Base-by-base conservation (phyloP, 2,329 filamentous ascomycete species). In the Fusarium concolor region DNA sequence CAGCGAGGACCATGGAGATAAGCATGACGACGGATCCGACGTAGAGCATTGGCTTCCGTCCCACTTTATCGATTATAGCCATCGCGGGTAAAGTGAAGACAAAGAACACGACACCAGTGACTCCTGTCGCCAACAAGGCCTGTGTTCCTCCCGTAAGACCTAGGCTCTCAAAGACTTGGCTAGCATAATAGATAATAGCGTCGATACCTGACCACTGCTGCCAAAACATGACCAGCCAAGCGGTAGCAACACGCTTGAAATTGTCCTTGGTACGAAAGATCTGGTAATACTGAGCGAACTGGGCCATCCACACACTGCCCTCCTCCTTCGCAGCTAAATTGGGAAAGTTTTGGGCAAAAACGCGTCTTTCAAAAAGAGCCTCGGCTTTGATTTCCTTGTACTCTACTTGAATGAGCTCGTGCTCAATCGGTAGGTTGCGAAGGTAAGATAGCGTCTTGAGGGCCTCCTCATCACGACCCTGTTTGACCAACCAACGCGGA, bases 351-450 rank as follows among this genome's bases (percentile, higher is more conserved):
- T 91, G 89, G 0, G 86, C 85, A 12, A 90, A 83, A 1, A 87
- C 88, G 20, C 88, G 86, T 79, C 93, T 91, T 78, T 94, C 92
- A 71, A 95, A 95, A 28, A 91, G 77, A 0, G 87, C 88, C 76
- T 93, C 90, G 0, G 92, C 91, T 76, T 92, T 92, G 80, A 95
- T 94, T 75, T 94, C 92, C 18, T 92, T 85, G 74, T 90, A 93
- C 72, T 95, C 92, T 5, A 92, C 82, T 68, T 91, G 86, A 44
- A 94, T 85, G 0, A 92, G 83, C 46, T 92, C 88, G 74, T 93
- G 85, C 65, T 90, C 85, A n/a, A 80, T 74, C 0, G 86, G 76
- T 0, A 93, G 83, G 8, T 84, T 85, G 33, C 92, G 88, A 10
- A 95, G 86, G 55, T 76, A 84, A 0, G 90, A 86, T 2, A 95